Conservation (phyloP, 2,329 filamentous ascomycete species). For the Coniella lustricola region DNA sequence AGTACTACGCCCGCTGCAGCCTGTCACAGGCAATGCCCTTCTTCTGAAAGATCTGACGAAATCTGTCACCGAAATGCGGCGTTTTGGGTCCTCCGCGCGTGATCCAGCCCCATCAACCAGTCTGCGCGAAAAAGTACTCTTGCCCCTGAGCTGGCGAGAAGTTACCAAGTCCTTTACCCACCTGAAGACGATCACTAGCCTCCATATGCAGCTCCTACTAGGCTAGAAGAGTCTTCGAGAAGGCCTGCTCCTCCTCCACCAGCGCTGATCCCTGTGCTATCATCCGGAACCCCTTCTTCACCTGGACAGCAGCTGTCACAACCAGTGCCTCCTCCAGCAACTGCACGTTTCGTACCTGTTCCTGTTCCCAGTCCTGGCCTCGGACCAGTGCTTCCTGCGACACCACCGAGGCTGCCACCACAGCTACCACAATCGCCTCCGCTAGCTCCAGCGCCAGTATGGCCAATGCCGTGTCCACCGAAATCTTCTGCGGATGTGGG, state of each 20-base stretch:
- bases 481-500: background rate
- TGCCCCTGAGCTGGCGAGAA: background rate
- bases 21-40: background rate
- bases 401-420: background rate
- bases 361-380: no score
- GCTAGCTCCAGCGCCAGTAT: no score
- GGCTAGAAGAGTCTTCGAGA: background rate
- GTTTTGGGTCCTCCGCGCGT: background rate
- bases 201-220: no score
- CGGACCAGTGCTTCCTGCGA: background rate
- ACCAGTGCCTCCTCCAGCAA: background rate
- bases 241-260: background rate
- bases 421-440: background rate
- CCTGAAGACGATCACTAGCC: background rate
- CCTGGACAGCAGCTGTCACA: background rate
- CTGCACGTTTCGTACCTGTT: no score
- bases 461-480: background rate
- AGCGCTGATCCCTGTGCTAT: background rate
- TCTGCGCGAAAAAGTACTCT: constrained; percentile 1
- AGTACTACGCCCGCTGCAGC: background rate
- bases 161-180: background rate
- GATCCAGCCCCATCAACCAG: background rate
- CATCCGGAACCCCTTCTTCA: no score
- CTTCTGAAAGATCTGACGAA: background rate
- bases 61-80: background rate